Base-by-base conservation (phyloP, 208 protist genomes). In the Leptomonas pyrrhocoris region DNA sequence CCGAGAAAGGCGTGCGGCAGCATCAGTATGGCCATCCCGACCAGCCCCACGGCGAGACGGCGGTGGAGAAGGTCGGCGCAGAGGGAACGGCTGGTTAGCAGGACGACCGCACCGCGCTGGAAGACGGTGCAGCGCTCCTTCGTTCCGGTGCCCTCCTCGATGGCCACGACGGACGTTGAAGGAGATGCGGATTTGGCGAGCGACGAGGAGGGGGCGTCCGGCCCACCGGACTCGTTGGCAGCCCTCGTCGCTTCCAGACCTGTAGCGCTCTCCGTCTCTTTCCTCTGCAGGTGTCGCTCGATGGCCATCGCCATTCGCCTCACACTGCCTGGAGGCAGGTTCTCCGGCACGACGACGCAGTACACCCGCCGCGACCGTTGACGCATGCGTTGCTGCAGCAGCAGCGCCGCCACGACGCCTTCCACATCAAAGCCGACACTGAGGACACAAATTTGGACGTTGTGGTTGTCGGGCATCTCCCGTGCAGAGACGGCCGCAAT, bases 261-360 rank as follows among this genome's bases (percentile, higher is more conserved):
- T 5, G 19, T 12, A n/a, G 12, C 19, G 46, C 23, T 23, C 28
- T 15, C 31, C 25, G 34, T 23, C 38, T 65, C 8, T 12, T 13
- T 48, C 30, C 7, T 38, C 45, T 2, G 6, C 57, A 86, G 45
- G 7, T 79, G 69, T 12, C 53, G 54, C 16, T 40, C 46, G 28
- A 88, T 45, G 38, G 97, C 80, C n/a, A 74, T 53, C 50, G 98
- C 96, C 50, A 91, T 88, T 16, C 88, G 90, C 38, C 54, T 78
- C 6, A 99, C 81, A 58, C 96, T 96, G 42, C 96, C 96, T 28
- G 88, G 97, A 2, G 50, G 51, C 9, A 81, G 46, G 11, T 95
- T 88, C 9, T 99, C 78, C 45, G 99, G 99, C 18, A 98, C 88
- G 2, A 99, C 90, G 16, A 99, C 88, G 18, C 83, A 57, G 21